phyloP scores from a whole-genome alignment of 129 eudicot genomes.

The Helianthus annuus region HanXRQr2.0-SUNRISE NC_035441.2:151808223-151808722 shows the following conservation, averaged over 20 bases:
- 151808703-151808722: no score
- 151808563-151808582: neutral
- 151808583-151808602: slow-evolving; percentile 8
- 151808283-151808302: slow-evolving; percentile 68
- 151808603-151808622: slow-evolving; percentile 3
- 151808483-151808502: slow-evolving; percentile 56
- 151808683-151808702: no score
- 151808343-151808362: slow-evolving; percentile 51
- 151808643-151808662: no score
- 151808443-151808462: slow-evolving; percentile 72
- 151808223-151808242: slow-evolving; percentile 3
- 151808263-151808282: neutral
- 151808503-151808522: neutral
- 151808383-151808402: slow-evolving; percentile 96
- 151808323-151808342: slow-evolving; percentile 41
- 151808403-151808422: slow-evolving; percentile 99
- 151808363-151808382: slow-evolving; percentile 49
- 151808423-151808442: slow-evolving; percentile 96
- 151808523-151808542: neutral
- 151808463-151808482: slow-evolving; percentile 88
- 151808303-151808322: slow-evolving; percentile 56
- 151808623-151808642: no score
- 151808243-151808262: neutral
- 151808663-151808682: no score
- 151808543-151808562: neutral